Evolutionary conservation across 179 eudicot species (phyloP), one percentile per base, ranked within the genome.

Genomic region (Sideroxylon spinosum): DNA sequence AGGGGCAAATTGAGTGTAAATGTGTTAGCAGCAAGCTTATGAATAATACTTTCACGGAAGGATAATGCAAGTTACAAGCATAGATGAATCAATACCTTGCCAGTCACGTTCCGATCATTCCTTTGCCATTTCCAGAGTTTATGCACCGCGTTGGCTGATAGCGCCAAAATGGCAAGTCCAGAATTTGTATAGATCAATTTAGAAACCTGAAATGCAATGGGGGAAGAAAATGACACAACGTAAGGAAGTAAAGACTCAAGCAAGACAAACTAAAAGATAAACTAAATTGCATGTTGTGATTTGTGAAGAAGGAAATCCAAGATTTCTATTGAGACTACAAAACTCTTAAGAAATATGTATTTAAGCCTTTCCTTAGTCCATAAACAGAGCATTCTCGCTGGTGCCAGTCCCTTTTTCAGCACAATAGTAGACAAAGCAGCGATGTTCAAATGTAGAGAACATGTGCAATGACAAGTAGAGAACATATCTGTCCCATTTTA

Each of bases 101-200:
- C 93, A 71, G 86, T 52, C 14, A 68, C 20, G 55, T 87, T 86
- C 28, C 89, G 85, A 26, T 92, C 97, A 80, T 83, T 92, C 81
- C 87, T 86, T 74, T 85, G 95, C 97, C 97, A 92, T 82, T 89
- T 92, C 97, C 97, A 92, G 59, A 92, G 83, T 78, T 87, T 89
- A 86, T 92, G 97, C 44, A 92, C 91, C 74, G 93, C 95, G 82
- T 91, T 91, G 29, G 91, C 89, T 60, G 91, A 88, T 78, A 92
- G 64, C n/a, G 97, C 93, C 87, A 92, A 80, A 68, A 92, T 82
- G 77, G 95, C 95, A 64, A 79, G 46, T 53, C 97, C 97, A 25
- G 91, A 87, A 84, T 92, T 91, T 37, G 95, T 91, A 65, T 91
- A 92, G 12, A 92, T 88, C 86, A 92, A 80, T 83, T 91, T 88